Base-by-base conservation (phyloP, 2,329 filamentous ascomycete genomes). In the Pseudophaeomoniella oleicola region DNA sequence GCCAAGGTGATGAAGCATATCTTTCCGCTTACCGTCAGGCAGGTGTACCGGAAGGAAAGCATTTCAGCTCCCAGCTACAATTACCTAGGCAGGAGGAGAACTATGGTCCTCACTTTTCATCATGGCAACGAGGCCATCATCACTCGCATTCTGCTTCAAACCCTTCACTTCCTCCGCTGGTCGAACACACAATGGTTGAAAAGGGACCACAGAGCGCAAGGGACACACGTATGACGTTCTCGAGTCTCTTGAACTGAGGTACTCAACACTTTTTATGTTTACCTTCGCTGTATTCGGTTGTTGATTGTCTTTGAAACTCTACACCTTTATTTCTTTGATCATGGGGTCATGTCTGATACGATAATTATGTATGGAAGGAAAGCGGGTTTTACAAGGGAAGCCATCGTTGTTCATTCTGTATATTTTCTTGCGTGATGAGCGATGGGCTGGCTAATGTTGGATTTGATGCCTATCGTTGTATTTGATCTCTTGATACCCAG, bases 241-340 rank as follows among this genome's bases (percentile, higher is more conserved):
- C 34, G 4, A 36, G 34, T 14, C 34, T 36, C 16, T 16, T 36
- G 4, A 36, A 16, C 42, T 47, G 11, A 47, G 38, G 9, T 6
- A n/a, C 9, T 27, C n/a, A 27, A n/a, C n/a, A n/a, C n/a, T n/a
- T n/a, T n/a, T n/a, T n/a, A n/a, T n/a, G n/a, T n/a, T n/a, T n/a
- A n/a, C n/a, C n/a, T n/a, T 27, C 9, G 22, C n/a, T 6, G n/a
- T n/a, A 27, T 27, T 27, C 9, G 22, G 22, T 9, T 9, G 6
- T n/a, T n/a, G 6, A 9, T 27, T 27, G 22, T 27, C 22, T 27
- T 27, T n/a, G 22, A 27, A 27, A 27, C 9, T 27, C 22, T 27
- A 27, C 22, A 27, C 22, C n/a, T n/a, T 27, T 27, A 9, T n/a
- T n/a, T 9, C 22, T 27, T n/a, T 27, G 22, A 27, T 27, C 22